phyloP scores from a whole-genome alignment of 345 rosid genomes.

The Erucastrum elatum region DNA sequence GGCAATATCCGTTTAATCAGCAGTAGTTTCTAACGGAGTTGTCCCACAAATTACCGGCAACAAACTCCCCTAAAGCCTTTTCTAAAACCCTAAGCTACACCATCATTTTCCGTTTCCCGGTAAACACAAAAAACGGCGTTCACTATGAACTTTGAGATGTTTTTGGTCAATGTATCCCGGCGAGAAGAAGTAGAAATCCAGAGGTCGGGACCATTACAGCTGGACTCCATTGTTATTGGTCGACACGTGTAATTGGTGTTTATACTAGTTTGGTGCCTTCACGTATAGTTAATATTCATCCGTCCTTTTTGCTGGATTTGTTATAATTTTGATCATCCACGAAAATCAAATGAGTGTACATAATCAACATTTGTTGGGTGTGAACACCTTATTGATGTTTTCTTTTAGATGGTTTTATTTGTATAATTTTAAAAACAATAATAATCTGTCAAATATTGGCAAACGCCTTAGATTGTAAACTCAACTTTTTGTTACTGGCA shows the following conservation, averaged over 20 bases:
- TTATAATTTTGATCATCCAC: slow-evolving; percentile 25
- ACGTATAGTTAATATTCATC: not conserved
- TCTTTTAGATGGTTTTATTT: slow-evolving; percentile 4
- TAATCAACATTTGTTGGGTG: slow-evolving; percentile 23
- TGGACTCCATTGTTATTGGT: slow-evolving; percentile 1
- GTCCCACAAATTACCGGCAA: not conserved
- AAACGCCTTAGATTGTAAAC: slow-evolving; percentile 1
- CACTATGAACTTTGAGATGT: not conserved
- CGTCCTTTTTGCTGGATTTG: slow-evolving; percentile 24
- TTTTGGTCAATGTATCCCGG: slow-evolving; percentile 2
- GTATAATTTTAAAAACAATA: not conserved
- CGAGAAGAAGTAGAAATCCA: not conserved
- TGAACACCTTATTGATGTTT: slow-evolving; percentile 15
- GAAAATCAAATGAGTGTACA: slow-evolving; percentile 26
- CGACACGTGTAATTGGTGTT: not conserved
- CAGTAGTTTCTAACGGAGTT: slow-evolving; percentile 1
- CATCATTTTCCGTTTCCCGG: not conserved
- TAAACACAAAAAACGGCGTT: not conserved
- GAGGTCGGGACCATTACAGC: not conserved
- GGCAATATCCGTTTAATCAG: slow-evolving; percentile 43
- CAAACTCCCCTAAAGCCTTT: not conserved
- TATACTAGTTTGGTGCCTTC: not conserved
- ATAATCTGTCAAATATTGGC: not conserved
- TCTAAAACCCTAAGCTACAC: not conserved
- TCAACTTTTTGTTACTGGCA: slow-evolving; percentile 9